Conservation (phyloP, 78 protist species). For the Salpingoeca rosetta region DNA sequence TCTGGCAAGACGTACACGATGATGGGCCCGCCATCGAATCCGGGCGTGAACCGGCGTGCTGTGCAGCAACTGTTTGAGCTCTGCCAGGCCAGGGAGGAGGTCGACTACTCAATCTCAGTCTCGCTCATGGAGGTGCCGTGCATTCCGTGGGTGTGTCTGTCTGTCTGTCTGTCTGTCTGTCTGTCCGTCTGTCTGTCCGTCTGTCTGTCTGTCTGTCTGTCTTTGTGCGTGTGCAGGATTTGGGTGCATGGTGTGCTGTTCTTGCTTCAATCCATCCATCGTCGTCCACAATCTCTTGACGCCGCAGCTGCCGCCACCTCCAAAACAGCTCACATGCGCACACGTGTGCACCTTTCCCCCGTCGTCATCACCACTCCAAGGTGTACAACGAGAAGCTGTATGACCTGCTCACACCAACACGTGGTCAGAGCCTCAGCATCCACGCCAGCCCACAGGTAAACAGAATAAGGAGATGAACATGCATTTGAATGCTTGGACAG, state of each 20-base stretch:
- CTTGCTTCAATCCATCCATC: neutral
- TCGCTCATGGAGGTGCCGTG: neutral
- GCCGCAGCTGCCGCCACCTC: too few species aligned
- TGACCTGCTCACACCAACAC: neutral
- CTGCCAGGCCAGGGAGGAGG: neutral
- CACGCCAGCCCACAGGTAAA: neutral
- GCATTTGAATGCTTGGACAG: too few species aligned
- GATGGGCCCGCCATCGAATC: slow-evolving; percentile 24
- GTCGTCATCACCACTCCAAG: too few species aligned
- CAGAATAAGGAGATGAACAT: too few species aligned
- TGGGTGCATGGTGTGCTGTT: neutral
- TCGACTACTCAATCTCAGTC: neutral
- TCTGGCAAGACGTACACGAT: slow-evolving; percentile 46
- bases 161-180: neutral
- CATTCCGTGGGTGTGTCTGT: neutral
- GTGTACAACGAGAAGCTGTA: neutral
- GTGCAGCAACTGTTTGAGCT: neutral
- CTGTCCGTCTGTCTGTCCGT: neutral
- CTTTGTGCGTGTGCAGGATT: neutral
- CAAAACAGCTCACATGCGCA: too few species aligned
- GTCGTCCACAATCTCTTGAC: neutral
- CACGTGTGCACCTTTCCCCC: too few species aligned
- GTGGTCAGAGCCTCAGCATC: neutral
- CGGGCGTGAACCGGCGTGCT: neutral
- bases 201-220: neutral